Evolutionary conservation across 768 basidiomycete genomes (phyloP), one percentile per base, ranked within the genome.

Genomic region (Lactarius indigo): DNA sequence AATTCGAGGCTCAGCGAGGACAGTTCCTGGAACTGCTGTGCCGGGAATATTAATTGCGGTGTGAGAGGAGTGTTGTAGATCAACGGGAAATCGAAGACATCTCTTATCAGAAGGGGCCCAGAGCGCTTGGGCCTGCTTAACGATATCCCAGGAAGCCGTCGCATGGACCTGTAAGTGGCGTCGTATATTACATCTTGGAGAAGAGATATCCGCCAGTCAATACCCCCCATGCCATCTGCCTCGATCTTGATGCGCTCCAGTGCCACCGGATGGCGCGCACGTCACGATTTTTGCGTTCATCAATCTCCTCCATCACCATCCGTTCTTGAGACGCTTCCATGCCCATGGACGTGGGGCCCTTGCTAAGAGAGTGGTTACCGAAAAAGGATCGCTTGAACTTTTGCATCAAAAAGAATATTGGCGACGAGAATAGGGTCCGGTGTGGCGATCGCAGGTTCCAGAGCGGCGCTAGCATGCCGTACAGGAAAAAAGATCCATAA

Each of bases 141-240:
- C 20, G 7, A 55, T 42, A 64, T 30, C 9, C 64, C 58, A 18
- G 64, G 64, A 15, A 64, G 64, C 10, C 23, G 64, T 42, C 39
- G 64, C 8, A 39, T 59, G 39, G 59, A 52, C 13, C 18, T 5
- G 28, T 64, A 37, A 5, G 64, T 64, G 28, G 28, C 18, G 15
- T 33, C 37, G 17, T 65, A 39, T 23, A 65, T 59, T 2, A 3
- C 31, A 0, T 65, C 55, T 31, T 65, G 64, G 13, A 60, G 52
- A n/a, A 60, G 6, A 30, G 39, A 60, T 9, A 65, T 55, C 18
- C 59, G n/a, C 59, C 55, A 55, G 26, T 56, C 61, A 39, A 62
- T 28, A n/a, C 4, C 42, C 8, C 55, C 28, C 5, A 55, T 42
- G 13, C 18, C 54, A 42, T 63, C 37, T 28, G 26, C 28, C 6